A percentile compares a stretch with the other conserved stretches of the same genome.
Conservation (phyloP, 2,329 filamentous ascomycete species). For the Pseudogymnoascus sp. region DNA sequence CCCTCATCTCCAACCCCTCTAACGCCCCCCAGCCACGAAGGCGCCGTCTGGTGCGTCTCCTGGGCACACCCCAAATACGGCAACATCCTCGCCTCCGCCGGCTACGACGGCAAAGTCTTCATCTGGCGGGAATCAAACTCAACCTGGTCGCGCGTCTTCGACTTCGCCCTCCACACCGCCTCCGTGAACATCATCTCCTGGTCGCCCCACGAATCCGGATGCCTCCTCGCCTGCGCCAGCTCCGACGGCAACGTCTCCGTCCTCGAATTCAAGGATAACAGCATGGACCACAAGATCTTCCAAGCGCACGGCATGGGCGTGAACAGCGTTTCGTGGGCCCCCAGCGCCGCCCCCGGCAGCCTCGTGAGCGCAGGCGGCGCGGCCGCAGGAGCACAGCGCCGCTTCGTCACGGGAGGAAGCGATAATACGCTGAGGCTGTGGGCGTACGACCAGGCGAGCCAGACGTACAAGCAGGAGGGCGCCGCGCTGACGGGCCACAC, state of each 20-base stretch:
- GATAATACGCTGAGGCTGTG: slow-evolving; percentile 94
- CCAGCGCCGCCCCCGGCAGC: slow-evolving; percentile 74
- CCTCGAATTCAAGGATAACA: slow-evolving; percentile 94
- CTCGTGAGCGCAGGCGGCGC: slow-evolving; percentile 65
- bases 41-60: slow-evolving; percentile 93
- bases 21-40: slow-evolving; percentile 65
- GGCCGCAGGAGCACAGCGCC: slow-evolving; percentile 57
- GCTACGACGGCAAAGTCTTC: slow-evolving; percentile 95
- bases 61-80: slow-evolving; percentile 99
- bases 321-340: slow-evolving; percentile 94
- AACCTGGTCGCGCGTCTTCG: slow-evolving; percentile 80
- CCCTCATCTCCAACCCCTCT: slow-evolving; percentile 12
- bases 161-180: slow-evolving; percentile 88
- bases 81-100: slow-evolving; percentile 90
- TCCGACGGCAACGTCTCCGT: slow-evolving; percentile 91
- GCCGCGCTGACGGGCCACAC: slow-evolving; percentile 70
- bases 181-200: slow-evolving; percentile 95
- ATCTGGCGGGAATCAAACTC: slow-evolving; percentile 85
- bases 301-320: slow-evolving; percentile 88
- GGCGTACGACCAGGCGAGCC: slow-evolving; percentile 62
- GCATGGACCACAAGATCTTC: slow-evolving; percentile 84
- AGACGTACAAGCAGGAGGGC: slow-evolving; percentile 55
- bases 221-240: slow-evolving; percentile 86
- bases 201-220: slow-evolving; percentile 95
- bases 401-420: slow-evolving; percentile 90